Evolutionary conservation across 352 stramenopile species (phyloP).

Genomic region (Phytophthora syringae): DNA sequence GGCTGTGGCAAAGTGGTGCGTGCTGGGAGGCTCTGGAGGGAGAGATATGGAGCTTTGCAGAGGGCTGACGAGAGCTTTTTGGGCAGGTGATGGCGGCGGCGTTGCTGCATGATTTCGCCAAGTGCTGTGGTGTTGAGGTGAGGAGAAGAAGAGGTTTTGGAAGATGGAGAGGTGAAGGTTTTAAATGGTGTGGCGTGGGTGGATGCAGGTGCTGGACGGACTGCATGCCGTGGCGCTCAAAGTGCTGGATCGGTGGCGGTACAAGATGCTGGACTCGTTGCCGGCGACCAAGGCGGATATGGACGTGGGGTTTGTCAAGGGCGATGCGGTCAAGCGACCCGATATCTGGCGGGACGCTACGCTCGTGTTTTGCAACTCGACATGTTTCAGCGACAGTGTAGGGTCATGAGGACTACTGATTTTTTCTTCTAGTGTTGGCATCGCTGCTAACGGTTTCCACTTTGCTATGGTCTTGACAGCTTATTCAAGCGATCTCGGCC

Average conservation of each 20-base stretch:
- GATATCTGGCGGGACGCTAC: constrained; percentile 67
- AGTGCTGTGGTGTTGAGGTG: constrained; percentile 72
- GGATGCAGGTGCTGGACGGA: constrained; percentile 52
- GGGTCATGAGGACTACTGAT: constrained; percentile 1
- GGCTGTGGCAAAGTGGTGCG: constrained; percentile 77
- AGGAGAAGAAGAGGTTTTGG: not conserved
- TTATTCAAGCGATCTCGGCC: constrained; percentile 39
- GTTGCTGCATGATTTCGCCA: constrained; percentile 70
- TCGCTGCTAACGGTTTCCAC: not conserved
- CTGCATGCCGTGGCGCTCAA: constrained; percentile 69
- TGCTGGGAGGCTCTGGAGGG: not conserved
- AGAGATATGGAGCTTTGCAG: not conserved
- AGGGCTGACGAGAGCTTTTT: not conserved
- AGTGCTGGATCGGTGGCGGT: constrained; percentile 69
- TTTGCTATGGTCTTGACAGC: constrained; percentile 8
- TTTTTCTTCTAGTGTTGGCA: not conserved
- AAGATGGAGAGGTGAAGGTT: not conserved
- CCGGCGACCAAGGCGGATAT: constrained; percentile 57
- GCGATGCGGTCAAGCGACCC: constrained; percentile 45
- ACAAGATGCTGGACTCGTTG: constrained; percentile 63
- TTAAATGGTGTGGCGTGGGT: not conserved
- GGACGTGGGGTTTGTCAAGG: constrained; percentile 63
- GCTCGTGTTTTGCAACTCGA: constrained; percentile 73
- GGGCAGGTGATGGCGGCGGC: constrained; percentile 59
- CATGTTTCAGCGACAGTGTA: constrained; percentile 75